phyloP scores from a whole-genome alignment of 106 monocot genomes.

The Ottelia alismoides region DNA sequence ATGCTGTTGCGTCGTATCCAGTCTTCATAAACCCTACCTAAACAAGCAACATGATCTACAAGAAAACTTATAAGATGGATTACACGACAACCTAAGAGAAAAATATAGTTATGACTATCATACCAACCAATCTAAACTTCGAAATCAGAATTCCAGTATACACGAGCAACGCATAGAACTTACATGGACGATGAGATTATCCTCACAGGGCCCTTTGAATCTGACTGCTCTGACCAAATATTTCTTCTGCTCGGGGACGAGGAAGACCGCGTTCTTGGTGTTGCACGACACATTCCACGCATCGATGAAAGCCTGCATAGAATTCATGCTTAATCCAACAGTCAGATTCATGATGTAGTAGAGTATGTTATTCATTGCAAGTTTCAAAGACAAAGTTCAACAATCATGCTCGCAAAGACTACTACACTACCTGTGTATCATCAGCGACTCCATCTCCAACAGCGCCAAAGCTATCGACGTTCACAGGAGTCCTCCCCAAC shows the following conservation, averaged over 20 bases:
- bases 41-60: too few relatives aligned
- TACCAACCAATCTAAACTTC: too few relatives aligned
- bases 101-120: too few relatives aligned
- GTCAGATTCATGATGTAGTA: too few relatives aligned
- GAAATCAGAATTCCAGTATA: too few relatives aligned
- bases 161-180: too few relatives aligned
- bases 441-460: conserved; percentile 79
- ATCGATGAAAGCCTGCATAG: conserved; percentile 49
- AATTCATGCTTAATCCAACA: too few relatives aligned
- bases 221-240: conserved; percentile 55
- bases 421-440: conserved; percentile 98
- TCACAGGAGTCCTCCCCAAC: conserved; percentile 44
- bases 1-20: too few relatives aligned
- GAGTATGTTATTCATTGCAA: background rate
- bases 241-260: conserved; percentile 44
- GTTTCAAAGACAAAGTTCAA: background rate
- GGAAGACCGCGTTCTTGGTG: conserved; percentile 50
- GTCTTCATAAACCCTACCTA: too few relatives aligned
- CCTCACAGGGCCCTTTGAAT: conserved; percentile 70
- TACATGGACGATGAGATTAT: conserved; percentile 72
- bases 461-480: conserved; percentile 83
- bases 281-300: conserved; percentile 81
- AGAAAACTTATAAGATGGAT: too few relatives aligned
- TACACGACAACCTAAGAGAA: too few relatives aligned
- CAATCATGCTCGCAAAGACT: too few relatives aligned